These are phyloP conservation scores for Massariosphaeria phaeospora DNA, from an alignment of 495 filamentous ascomycete genomes.

Conservation along the genomic window DNA sequence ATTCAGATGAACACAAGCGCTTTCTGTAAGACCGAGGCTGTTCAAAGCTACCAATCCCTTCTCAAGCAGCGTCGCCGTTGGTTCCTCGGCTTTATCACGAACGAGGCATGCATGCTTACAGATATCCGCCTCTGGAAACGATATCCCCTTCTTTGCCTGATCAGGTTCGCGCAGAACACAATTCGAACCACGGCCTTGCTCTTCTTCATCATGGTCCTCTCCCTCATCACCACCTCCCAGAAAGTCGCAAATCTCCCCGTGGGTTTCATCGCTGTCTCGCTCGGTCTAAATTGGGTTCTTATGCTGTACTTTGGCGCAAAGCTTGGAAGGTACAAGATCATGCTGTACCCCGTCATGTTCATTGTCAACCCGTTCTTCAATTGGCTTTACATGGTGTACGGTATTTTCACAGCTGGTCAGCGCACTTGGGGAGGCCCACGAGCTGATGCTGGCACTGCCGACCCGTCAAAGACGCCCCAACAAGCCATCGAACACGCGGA, in stretches of 20 bases:
- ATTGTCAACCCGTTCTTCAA: slow-evolving; percentile 95
- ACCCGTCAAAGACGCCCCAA: slow-evolving; percentile 70
- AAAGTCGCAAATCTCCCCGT: slow-evolving; percentile 73
- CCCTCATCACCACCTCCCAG: slow-evolving; percentile 79
- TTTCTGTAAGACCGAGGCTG: slow-evolving; percentile 98
- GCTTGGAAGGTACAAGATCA: slow-evolving; percentile 83
- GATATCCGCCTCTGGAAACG: slow-evolving; percentile 85
- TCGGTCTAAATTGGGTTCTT: slow-evolving; percentile 89
- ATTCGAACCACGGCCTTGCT: slow-evolving; percentile 92
- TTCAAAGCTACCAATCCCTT: slow-evolving; percentile 78
- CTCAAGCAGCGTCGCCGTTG: slow-evolving; percentile 93
- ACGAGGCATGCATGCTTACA: slow-evolving; percentile 97
- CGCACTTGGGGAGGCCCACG: slow-evolving; percentile 95
- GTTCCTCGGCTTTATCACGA: slow-evolving; percentile 98
- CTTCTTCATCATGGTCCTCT: slow-evolving; percentile 92
- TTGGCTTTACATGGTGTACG: slow-evolving; percentile 93
- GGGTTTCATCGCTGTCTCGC: slow-evolving; percentile 91
- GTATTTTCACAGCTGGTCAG: slow-evolving; percentile 87
- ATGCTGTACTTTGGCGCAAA: slow-evolving; percentile 94
- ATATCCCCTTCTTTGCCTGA: slow-evolving; percentile 82
- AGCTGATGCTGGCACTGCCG: slow-evolving; percentile 83
- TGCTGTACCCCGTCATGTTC: slow-evolving; percentile 96
- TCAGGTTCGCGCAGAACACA: slow-evolving; percentile 94
- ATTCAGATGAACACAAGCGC: slow-evolving; percentile 97
- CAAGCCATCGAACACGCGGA: slow-evolving; percentile 78